A percentile compares a stretch with the other conserved stretches of the same genome.
phyloP scores from a whole-genome alignment of 305 asterid genomes.

The Fraxinus latifolia region DNA sequence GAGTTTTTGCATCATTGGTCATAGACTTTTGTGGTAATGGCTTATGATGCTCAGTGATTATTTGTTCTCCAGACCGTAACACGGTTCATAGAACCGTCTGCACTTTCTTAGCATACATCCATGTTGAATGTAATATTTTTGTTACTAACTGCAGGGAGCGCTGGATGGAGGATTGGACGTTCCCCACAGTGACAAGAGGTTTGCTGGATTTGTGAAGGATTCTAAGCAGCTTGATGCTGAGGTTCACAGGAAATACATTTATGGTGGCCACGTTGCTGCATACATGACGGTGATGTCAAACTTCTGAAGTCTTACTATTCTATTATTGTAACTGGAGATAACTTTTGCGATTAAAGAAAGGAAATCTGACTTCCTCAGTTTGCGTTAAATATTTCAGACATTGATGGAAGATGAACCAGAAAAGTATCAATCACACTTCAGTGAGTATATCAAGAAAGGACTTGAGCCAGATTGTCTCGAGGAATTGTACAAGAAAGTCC shows the following conservation, averaged over 20 bases:
- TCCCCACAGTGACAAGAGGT: slow-evolving; percentile 66
- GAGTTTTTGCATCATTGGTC: background rate
- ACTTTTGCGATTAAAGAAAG: background rate
- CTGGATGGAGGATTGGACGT: slow-evolving; percentile 65
- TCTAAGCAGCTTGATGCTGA: slow-evolving; percentile 61
- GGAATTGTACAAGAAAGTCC: slow-evolving; percentile 58
- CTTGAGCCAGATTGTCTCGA: slow-evolving; percentile 47
- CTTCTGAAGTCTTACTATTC: background rate
- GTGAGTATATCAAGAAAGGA: slow-evolving; percentile 46
- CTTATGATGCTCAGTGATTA: background rate
- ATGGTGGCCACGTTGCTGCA: slow-evolving; percentile 61
- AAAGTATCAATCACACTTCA: slow-evolving; percentile 49
- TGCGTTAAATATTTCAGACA: slow-evolving; percentile 28
- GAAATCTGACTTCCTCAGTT: background rate
- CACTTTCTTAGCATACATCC: background rate
- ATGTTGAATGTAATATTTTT: background rate
- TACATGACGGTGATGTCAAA: slow-evolving; percentile 46
- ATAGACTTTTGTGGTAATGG: background rate
- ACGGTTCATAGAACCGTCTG: background rate
- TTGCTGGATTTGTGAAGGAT: slow-evolving; percentile 59
- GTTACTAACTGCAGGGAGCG: slow-evolving; percentile 42
- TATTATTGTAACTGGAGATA: background rate
- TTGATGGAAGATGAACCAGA: slow-evolving; percentile 67
- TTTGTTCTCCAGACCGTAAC: background rate
- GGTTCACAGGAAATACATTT: slow-evolving; percentile 58